Evolutionary conservation across 2,329 filamentous ascomycete genomes (phyloP), one percentile per base, ranked within the genome.

Genomic region (Microdochium bolleyi): DNA sequence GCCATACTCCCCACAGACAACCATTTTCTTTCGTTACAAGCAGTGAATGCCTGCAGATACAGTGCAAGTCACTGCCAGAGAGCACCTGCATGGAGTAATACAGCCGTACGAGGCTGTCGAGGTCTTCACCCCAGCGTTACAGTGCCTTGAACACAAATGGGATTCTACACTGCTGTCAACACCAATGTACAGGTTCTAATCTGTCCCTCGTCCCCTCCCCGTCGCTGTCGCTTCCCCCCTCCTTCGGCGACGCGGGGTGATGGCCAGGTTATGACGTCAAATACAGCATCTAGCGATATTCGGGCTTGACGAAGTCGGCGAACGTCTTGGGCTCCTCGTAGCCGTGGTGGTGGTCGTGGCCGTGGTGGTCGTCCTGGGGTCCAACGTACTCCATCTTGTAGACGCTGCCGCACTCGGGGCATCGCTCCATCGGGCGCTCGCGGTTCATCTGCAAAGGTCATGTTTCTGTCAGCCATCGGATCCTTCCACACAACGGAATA

Each of bases 301-400:
- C 85, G 56, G 92, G 90, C 83, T 89, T 91, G 76, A 99, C 85
- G 75, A 82, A 97, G 80, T 99, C 89, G 73, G 90, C 90, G 70
- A 97, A 92, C 64, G 89, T 96, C 87, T 96, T 96, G 70, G 91
- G 89, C 76, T 95, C 90, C 73, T 86, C 83, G 70, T 83, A 79
- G 68, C 82, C 83, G 67, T 84, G 79, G 65, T 73, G 72, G 69
- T 78, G 72, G 69, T 79, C 74, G 62, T 76, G 68, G 54, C 63
- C 73, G 70, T 89, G 82, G 65, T 78, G 74, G 70, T 92, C 85
- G 60, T 94, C 88, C 68, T 85, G 71, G 51, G 91, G 85, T 57
- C 94, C 94, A 61, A 96, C 76, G 74, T 96, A 99, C 70, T 96
- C 87, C 89, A 97, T 94, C 86, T 96, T 95, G 80, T 95, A 92